These are phyloP conservation scores for Didymella segeticola DNA, from an alignment of 2,329 filamentous ascomycete species.

Conservation along the genomic window DNA sequence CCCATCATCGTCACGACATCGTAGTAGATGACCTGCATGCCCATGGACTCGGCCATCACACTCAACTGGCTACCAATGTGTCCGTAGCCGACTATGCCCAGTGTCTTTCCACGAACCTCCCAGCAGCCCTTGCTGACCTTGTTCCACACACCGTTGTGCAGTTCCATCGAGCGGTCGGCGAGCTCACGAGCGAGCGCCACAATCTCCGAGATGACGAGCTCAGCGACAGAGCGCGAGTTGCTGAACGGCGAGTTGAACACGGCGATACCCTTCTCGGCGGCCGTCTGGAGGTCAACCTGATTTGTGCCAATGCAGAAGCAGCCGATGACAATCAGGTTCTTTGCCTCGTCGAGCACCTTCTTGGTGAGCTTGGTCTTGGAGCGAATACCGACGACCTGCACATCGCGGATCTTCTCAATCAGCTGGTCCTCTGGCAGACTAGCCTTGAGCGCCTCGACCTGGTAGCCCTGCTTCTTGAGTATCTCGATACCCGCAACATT, in stretches of 20 bases:
- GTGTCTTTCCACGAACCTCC: slow-evolving; percentile 97
- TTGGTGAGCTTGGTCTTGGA: slow-evolving; percentile 96
- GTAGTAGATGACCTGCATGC: slow-evolving; percentile 97
- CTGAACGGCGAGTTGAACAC: slow-evolving; percentile 99
- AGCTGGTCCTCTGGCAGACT: slow-evolving; percentile 91
- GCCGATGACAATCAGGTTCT: slow-evolving; percentile 92
- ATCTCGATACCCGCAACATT: slow-evolving; percentile 89
- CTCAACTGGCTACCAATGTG: slow-evolving; percentile 97
- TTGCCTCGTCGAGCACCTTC: slow-evolving; percentile 83
- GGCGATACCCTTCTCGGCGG: slow-evolving; percentile 84
- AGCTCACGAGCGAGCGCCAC: slow-evolving; percentile 91
- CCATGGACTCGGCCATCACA: slow-evolving; percentile 95
- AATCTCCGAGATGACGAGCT: slow-evolving; percentile 93
- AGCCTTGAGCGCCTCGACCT: slow-evolving; percentile 89
- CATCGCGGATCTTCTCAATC: slow-evolving; percentile 96
- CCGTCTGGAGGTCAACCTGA: slow-evolving; percentile 86
- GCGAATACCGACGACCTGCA: slow-evolving; percentile 96
- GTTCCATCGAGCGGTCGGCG: slow-evolving; percentile 88
- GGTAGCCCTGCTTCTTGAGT: slow-evolving; percentile 85
- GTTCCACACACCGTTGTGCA: slow-evolving; percentile 96
- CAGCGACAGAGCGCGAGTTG: slow-evolving; percentile 95
- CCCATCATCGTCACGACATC: slow-evolving; percentile 95
- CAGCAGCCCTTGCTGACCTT: slow-evolving; percentile 97
- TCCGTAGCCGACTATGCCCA: slow-evolving; percentile 95
- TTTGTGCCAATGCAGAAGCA: slow-evolving; percentile 99